Evolutionary conservation across 371 early-diverging fungal genomes (phyloP).

Genomic region (Mucor piriformis): DNA sequence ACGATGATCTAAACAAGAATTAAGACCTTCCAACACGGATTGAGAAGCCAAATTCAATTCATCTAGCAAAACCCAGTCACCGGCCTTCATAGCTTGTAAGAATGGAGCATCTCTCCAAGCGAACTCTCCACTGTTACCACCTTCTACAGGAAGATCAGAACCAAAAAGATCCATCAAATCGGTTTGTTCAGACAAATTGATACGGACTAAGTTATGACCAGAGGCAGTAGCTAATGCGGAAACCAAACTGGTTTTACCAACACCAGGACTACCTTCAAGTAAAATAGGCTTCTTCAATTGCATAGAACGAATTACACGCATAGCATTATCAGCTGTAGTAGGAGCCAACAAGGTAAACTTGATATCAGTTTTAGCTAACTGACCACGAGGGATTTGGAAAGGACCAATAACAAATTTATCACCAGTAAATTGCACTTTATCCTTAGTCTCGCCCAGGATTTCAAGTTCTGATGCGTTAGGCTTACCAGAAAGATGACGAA

Average conservation of each 20-base stretch:
- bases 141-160: slow-evolving; percentile 94
- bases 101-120: slow-evolving; percentile 98
- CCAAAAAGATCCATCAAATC: slow-evolving; percentile 99
- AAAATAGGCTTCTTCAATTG: slow-evolving; percentile 93
- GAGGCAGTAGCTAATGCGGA: slow-evolving; percentile 83
- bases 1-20: slow-evolving; percentile 98
- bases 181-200: slow-evolving; percentile 99
- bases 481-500: slow-evolving; percentile 45
- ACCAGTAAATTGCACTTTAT: slow-evolving; percentile 41
- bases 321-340: slow-evolving; percentile 86
- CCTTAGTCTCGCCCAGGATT: slow-evolving; percentile 51
- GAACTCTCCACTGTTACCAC: slow-evolving; percentile 85
- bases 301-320: slow-evolving; percentile 95
- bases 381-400: slow-evolving; percentile 77
- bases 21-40: slow-evolving; percentile 99
- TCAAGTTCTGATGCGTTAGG: slow-evolving; percentile 40
- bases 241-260: slow-evolving; percentile 98
- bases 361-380: slow-evolving; percentile 47
- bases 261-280: slow-evolving; percentile 97
- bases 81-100: slow-evolving; percentile 92
- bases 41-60: slow-evolving; percentile 99
- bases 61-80: slow-evolving; percentile 98
- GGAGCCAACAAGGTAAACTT: slow-evolving; percentile 88
- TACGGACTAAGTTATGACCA: slow-evolving; percentile 87
- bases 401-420: slow-evolving; percentile 71